phyloP scores from a whole-genome alignment of 2,329 filamentous ascomycete genomes.

The Whalleya microplaca region DNA sequence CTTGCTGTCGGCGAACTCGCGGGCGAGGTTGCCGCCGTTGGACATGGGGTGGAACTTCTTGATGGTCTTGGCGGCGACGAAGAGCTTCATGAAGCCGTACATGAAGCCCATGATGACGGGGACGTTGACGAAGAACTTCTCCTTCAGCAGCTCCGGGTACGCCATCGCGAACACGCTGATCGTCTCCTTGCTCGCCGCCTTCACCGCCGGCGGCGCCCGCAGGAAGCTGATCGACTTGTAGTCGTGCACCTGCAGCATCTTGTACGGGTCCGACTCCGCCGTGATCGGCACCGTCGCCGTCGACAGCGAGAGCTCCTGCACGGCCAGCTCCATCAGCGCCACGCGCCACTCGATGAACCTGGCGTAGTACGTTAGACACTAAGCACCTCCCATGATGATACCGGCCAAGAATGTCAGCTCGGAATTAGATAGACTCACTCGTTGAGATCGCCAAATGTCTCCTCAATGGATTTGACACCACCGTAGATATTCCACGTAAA shows the following conservation, averaged over 20 bases:
- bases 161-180: slow-evolving; percentile 80
- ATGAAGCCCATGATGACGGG: slow-evolving; percentile 90
- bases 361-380: slow-evolving; percentile 6
- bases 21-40: slow-evolving; percentile 71
- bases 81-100: slow-evolving; percentile 74
- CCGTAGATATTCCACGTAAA: slow-evolving; percentile 96
- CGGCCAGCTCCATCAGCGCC: slow-evolving; percentile 84
- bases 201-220: slow-evolving; percentile 76
- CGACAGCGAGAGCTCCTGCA: slow-evolving; percentile 72
- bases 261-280: slow-evolving; percentile 80
- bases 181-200: slow-evolving; percentile 76
- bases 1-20: slow-evolving; percentile 57
- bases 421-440: slow-evolving; percentile 61
- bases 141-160: slow-evolving; percentile 85
- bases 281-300: slow-evolving; percentile 72
- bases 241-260: slow-evolving; percentile 92
- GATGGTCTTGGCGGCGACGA: slow-evolving; percentile 72
- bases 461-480: slow-evolving; percentile 76
- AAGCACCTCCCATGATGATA: background rate
- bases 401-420: background rate
- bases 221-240: slow-evolving; percentile 89
- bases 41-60: slow-evolving; percentile 80
- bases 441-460: slow-evolving; percentile 79
- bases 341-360: slow-evolving; percentile 92
- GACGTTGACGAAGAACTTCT: slow-evolving; percentile 97